Evolutionary conservation across 2,329 filamentous ascomycete genomes (phyloP), one percentile per base, ranked within the genome.

Genomic region (Ascochyta pisi): DNA sequence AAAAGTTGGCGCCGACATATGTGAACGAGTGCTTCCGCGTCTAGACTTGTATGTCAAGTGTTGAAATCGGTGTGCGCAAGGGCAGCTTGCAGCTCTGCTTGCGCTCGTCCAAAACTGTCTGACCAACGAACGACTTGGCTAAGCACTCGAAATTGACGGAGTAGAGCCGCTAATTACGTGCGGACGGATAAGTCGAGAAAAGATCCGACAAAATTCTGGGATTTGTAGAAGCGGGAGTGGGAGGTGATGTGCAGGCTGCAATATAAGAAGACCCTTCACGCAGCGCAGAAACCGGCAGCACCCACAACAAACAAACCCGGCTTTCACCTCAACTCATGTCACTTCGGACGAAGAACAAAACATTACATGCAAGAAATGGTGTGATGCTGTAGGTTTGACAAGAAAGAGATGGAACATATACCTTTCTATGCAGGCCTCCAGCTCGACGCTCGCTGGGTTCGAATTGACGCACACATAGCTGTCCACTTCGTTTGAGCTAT

Each of bases 291-390:
- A 12, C 26, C 19, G 51, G 54, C 52, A 60, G 39, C 45, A 54
- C 33, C 35, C 57, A 62, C 45, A 68, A 55, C 61, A 66, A 66
- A 66, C 60, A 46, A 43, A 40, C 49, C 27, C 16, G 35, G 27
- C 53, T 43, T 52, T 61, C 58, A 64, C 62, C 23, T 52, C 56
- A 24, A 34, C 42, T 19, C 19, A 43, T 39, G 3, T 41, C 27
- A 37, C 37, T 26, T 39, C 35, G 31, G 50, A 53, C 13, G 50
- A n/a, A 41, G 40, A 12, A 22, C 12, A 37, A 34, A 22, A 9
- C 13, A 26, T 6, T 22, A 23, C 26, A 16, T 6, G 26, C 16
- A n/a, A 44, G 16, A 33, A 12, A 33, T 16, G 29, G 31, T 8
- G 6, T n/a, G 33, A n/a, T 35, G 33, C 4, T 34, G 13, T n/a